Base-by-base conservation (phyloP, 2,329 filamentous ascomycete genomes). In the Fusarium algeriense region DNA sequence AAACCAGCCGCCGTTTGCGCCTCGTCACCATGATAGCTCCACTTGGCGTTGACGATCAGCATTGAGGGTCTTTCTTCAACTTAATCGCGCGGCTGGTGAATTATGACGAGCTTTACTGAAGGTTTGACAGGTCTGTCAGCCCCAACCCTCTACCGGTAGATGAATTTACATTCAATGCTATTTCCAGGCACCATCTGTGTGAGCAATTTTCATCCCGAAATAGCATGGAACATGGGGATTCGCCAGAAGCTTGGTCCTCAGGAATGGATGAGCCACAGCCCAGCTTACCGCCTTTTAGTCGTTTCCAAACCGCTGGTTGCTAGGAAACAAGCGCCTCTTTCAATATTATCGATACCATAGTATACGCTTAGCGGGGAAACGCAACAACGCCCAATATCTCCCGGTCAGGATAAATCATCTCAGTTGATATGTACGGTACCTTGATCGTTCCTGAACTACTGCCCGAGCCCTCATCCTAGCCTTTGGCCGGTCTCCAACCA, bases 1-100 rank as follows among this genome's bases (percentile, higher is more conserved):
- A 72, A 58, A 69, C 32, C 67, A 72, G 66, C 74, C 72, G 74
- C 74, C 73, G 74, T 75, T 76, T 75, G 73, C 74, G 74, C 74
- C 74, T 70, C 59, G 28, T 62, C 37, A 30, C 64, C 52, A 57
- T 75, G 73, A 76, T 72, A 75, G 70, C 70, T 76, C 74, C 74
- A 76, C 74, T 73, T 75, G 72, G 72, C 49, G 54, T 54, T 48
- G 32, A 56, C 49, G 70, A 75, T 74, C 67, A 70, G 41, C 62
- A 60, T 68, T 20, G 62, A 68, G 69, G 73, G 68, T 67, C 59
- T 64, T 64, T 66, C 48, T 62, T 56, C 54, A 62, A 67, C 50
- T 71, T 59, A 66, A 64, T 63, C 64, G 64, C 41, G 56, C 45
- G 56, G 62, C 58, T 69, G 30, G 46, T 58, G 56, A 17, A 62